These are phyloP conservation scores for Aspergillus sp. DNA, from an alignment of 2,329 filamentous ascomycete genomes.

Conservation along the genomic window DNA sequence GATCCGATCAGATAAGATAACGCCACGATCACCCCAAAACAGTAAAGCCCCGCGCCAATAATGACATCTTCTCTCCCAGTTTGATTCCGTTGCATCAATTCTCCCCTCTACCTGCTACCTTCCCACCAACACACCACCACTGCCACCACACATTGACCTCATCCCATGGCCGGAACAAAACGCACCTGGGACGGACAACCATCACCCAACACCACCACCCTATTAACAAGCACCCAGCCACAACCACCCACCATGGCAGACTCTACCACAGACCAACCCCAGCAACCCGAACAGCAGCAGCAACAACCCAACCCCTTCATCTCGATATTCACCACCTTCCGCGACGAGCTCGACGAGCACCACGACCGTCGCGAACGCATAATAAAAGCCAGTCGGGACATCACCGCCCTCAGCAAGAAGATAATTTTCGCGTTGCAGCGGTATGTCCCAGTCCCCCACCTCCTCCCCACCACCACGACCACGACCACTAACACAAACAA, in stretches of 20 bases:
- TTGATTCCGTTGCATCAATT: not conserved
- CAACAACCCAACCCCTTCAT: slow-evolving; percentile 37
- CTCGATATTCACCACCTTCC: slow-evolving; percentile 81
- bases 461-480: slow-evolving; percentile 51
- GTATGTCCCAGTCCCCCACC: not conserved
- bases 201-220: slow-evolving; percentile 16
- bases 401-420: slow-evolving; percentile 94
- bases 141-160: not conserved
- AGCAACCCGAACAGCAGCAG: not conserved
- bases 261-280: not conserved
- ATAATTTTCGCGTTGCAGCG: slow-evolving; percentile 61
- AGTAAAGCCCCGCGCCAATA: slow-evolving; percentile 9
- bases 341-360: slow-evolving; percentile 87
- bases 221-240: not conserved
- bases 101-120: not conserved
- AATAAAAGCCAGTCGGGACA: slow-evolving; percentile 87
- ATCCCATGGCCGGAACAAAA: slow-evolving; percentile 38
- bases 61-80: slow-evolving; percentile 17
- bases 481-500: not conserved
- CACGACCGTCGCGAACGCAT: slow-evolving; percentile 88
- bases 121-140: not conserved
- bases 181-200: slow-evolving; percentile 42
- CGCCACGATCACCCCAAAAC: not conserved
- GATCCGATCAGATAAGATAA: slow-evolving; percentile 15
- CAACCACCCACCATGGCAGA: not conserved